A percentile compares a stretch with the other conserved stretches of the same genome.
phyloP scores from a whole-genome alignment of 139 green algal species.

The Bryopsis sp. region DNA sequence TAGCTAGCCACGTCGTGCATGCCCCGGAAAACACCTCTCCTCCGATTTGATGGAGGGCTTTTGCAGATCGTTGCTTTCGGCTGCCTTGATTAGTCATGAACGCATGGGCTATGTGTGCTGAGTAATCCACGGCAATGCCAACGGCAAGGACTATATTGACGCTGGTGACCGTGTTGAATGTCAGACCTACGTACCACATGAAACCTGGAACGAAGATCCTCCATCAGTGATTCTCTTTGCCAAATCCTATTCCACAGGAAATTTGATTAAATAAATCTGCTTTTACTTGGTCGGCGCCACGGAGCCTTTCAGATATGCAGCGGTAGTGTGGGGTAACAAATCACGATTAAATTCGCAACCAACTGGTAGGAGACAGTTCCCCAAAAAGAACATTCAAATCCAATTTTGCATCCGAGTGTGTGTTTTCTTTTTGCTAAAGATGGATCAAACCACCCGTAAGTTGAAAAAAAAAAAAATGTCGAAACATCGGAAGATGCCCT shows the following conservation, averaged over 20 bases:
- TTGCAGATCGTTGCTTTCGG: conserved; percentile 21
- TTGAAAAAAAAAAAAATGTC: too few species aligned
- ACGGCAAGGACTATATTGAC: conserved; percentile 51
- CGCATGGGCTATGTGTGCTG: conserved; percentile 36
- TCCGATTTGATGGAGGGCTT: conserved; percentile 32
- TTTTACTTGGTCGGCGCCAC: background rate
- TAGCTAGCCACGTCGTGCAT: conserved; percentile 38
- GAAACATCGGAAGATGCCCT: too few species aligned
- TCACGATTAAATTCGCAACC: too few species aligned
- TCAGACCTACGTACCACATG: conserved; percentile 35
- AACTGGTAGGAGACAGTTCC: too few species aligned
- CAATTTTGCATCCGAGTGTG: too few species aligned
- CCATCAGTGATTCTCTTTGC: background rate
- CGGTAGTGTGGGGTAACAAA: too few species aligned
- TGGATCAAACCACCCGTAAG: too few species aligned
- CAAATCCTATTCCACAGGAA: background rate
- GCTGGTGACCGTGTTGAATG: conserved; percentile 37
- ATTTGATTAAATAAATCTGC: background rate
- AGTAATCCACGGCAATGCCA: conserved; percentile 51
- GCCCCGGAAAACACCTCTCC: conserved; percentile 37
- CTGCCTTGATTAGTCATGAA: conserved; percentile 31
- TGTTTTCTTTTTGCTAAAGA: too few species aligned
- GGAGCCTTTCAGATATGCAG: background rate
- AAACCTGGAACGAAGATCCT: conserved; percentile 19
- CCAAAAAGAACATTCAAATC: too few species aligned